Evolutionary conservation across 2,329 filamentous ascomycete genomes (phyloP), one percentile per base, ranked within the genome.

Genomic region (Colletotrichum incanum): DNA sequence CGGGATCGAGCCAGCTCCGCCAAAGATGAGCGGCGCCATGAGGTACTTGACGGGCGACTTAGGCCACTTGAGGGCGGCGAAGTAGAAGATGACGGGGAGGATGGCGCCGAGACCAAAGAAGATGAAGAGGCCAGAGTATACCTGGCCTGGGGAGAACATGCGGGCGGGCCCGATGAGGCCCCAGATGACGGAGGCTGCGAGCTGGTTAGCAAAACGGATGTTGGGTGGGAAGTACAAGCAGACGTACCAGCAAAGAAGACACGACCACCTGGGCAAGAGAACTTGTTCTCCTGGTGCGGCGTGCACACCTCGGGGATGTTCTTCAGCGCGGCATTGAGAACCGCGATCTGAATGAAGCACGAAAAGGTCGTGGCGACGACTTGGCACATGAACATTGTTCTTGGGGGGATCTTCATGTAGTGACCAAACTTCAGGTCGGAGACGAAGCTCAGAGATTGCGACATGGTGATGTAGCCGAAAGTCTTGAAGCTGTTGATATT

Each of bases 361-460:
- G 90, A 91, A 77, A 92, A 86, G 0, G 92, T 88, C 0, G 91
- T 92, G 9, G 91, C 91, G 1, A 91, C 87, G 5, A 93, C 86
- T 78, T 93, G 91, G 5, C 87, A 86, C 81, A 88, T 85, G 81
- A 93, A 93, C 83, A 92, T 91, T 20, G 89, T 91, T 23, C 90
- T 85, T 18, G 90, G 91, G 0, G 91, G 91, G 12, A 90, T 89
- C 80, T 91, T 91, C 91, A 94, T 93, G 83, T 94, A 94, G 78
- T 93, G 92, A 6, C 90, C 92, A 55, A 93, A 90, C 77, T 93
- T 93, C 74, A 93, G 84, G 76, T 93, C 92, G 9, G 88, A 85
- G 14, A 90, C 85, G 77, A 93, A 93, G 75, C 85, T 87, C 47
- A 93, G 84, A 0, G 90, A 89, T 80, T 93, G 91, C 1, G 87